These are phyloP conservation scores for Lasiodiplodia hormozganensis DNA, from an alignment of 2,329 filamentous ascomycete species.

Conservation along the genomic window DNA sequence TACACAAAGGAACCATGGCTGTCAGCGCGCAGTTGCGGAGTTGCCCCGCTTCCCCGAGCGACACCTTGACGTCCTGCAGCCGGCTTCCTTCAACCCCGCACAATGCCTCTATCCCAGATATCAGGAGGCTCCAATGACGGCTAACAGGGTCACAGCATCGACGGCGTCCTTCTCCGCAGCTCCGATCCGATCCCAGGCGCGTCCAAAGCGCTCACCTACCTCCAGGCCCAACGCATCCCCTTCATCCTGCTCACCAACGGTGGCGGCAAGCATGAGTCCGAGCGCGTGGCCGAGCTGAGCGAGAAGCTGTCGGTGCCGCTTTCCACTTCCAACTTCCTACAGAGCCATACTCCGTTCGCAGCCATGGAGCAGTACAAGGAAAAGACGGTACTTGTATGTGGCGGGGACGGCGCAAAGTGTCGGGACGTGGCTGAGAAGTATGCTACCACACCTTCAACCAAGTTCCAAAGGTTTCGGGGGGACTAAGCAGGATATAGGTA, in stretches of 20 bases:
- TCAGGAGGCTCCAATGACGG: slow-evolving; percentile 34
- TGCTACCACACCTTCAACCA: slow-evolving; percentile 23
- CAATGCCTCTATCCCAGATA: not conserved
- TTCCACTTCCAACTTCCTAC: slow-evolving; percentile 75
- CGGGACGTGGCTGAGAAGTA: slow-evolving; percentile 73
- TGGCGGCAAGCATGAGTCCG: slow-evolving; percentile 81
- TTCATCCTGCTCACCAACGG: slow-evolving; percentile 97
- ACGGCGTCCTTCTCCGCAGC: slow-evolving; percentile 91
- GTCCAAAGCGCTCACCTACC: slow-evolving; percentile 72
- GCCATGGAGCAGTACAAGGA: slow-evolving; percentile 64
- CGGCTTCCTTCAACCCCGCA: not conserved
- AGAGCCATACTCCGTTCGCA: slow-evolving; percentile 90
- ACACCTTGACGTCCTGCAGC: slow-evolving; percentile 45
- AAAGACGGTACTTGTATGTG: slow-evolving; percentile 57
- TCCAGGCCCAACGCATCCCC: slow-evolving; percentile 78
- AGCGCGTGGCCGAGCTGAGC: slow-evolving; percentile 74
- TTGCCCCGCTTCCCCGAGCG: slow-evolving; percentile 8
- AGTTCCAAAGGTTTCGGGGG: not conserved
- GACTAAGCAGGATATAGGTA: slow-evolving; percentile 53
- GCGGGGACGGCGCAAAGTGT: slow-evolving; percentile 62
- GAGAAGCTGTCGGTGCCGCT: slow-evolving; percentile 69
- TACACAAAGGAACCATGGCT: slow-evolving; percentile 26
- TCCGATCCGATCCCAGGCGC: slow-evolving; percentile 81
- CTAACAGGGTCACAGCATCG: slow-evolving; percentile 66
- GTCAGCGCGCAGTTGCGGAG: slow-evolving; percentile 34